Conservation (phyloP, 1,139 yeast species). For the Meyerozyma smithsonii region DNA sequence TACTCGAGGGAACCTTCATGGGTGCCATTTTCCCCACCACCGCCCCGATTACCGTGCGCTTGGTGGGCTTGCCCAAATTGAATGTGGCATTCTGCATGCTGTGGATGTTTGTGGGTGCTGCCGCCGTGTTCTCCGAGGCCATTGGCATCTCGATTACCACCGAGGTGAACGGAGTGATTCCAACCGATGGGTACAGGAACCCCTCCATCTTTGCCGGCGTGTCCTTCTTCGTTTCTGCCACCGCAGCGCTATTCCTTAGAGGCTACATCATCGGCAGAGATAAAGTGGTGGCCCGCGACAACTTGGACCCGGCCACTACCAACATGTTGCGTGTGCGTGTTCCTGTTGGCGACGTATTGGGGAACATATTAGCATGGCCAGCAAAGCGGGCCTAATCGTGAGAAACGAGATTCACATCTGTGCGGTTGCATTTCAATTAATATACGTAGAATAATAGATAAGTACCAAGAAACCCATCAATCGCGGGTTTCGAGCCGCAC, state of each 20-base stretch:
- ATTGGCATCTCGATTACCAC: conserved; percentile 5
- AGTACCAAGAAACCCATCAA: no score
- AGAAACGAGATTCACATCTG: no score
- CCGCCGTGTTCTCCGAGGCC: conserved; percentile 5
- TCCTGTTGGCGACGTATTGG: not conserved
- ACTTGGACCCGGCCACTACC: not conserved
- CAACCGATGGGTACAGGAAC: conserved; percentile 3
- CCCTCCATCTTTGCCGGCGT: conserved; percentile 8
- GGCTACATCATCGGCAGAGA: conserved; percentile 8
- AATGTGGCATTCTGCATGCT: conserved; percentile 7
- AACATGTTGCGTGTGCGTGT: not conserved
- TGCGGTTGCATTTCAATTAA: no score
- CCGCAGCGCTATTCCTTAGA: conserved; percentile 4
- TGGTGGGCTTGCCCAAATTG: conserved; percentile 7
- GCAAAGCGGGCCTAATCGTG: not conserved
- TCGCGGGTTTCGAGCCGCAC: no score
- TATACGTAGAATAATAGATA: no score
- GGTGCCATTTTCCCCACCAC: conserved; percentile 13
- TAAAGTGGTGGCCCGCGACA: not conserved
- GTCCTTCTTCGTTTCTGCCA: conserved; percentile 5
- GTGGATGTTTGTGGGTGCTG: conserved; percentile 7
- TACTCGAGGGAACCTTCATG: conserved; percentile 25
- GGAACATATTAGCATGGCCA: not conserved
- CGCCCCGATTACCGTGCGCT: conserved; percentile 5
- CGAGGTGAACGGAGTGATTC: not conserved